Evolutionary conservation across 164 flowering plant genomes (phyloP), one percentile per base, ranked within the genome.

Genomic region (Houttuynia cordata): DNA sequence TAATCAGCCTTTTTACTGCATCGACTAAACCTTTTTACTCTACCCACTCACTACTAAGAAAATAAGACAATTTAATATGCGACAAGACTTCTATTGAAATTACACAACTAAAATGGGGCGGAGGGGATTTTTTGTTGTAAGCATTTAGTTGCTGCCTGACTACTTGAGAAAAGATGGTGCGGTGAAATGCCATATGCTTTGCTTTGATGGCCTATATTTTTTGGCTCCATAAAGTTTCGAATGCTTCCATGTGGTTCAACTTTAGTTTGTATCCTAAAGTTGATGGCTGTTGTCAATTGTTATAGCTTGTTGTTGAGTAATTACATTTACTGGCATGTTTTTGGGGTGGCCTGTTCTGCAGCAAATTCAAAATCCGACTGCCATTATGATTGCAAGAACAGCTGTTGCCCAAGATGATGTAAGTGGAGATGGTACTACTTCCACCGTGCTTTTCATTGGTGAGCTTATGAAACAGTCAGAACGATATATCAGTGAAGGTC

Each of bases 361-460:
- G 99, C 99, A 94, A 94, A 94, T 91, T 68, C 97, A 94, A 76
- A 94, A 87, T 57, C 99, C 97, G 8, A 94, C 97, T 20, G 97
- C 99, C 1, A 84, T 94, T 18, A 94, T 94, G 97, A 94, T 94
- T 73, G 99, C 99, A 24, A 83, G 99, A 70, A 94, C 99, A 22
- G 99, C 99, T 62, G 96, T 88, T 73, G 99, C 99, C 54, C 99
- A 94, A 68, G 97, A 94, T 76, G 99, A 94, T 68, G 79, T 79
- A 22, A 94, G 93, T 76, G 99, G 99, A 24, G 99, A 91, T 77
- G 99, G 99, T 39, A 91, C 99, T 18, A 94, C 99, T 58, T 91
- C 99, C 51, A 94, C 96, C 2, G 96, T 94, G 23, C 63, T 94
- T 62, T 94, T 90, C 64, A 94, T 94, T 65, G 99, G 99, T 10